phyloP scores from a whole-genome alignment of 2,329 filamentous ascomycete species.

The Ophioceras dolichostomum region DNA sequence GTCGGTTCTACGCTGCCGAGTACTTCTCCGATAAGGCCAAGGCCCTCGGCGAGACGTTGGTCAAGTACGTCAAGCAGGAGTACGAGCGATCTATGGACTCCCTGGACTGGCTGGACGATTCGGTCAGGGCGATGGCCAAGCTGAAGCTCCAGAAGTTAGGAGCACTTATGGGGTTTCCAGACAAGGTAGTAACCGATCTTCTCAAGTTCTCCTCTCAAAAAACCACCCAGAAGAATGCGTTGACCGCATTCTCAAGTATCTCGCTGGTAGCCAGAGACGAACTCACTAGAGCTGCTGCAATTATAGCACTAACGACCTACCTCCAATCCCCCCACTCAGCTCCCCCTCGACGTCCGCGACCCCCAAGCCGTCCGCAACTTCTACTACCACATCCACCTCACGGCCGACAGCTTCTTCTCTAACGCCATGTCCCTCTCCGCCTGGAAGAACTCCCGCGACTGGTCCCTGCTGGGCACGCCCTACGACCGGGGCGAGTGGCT shows the following conservation, averaged over 20 bases:
- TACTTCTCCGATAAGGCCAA: conserved; percentile 44
- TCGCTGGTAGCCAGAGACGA: too few relatives aligned
- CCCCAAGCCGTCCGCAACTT: conserved; percentile 37
- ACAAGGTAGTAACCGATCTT: neutral
- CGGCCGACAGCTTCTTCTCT: conserved; percentile 40
- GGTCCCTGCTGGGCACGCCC: conserved; percentile 45
- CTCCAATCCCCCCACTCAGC: conserved; percentile 28
- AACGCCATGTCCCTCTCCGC: conserved; percentile 36
- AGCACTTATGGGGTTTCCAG: conserved; percentile 45
- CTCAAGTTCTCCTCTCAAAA: neutral
- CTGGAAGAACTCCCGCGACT: conserved; percentile 33
- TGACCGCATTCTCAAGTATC: too few relatives aligned
- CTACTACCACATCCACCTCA: conserved; percentile 37
- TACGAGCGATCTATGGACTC: conserved; percentile 26
- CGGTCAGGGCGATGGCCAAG: conserved; percentile 43
- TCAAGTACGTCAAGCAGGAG: conserved; percentile 44
- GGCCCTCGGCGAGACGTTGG: conserved; percentile 41
- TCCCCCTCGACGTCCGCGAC: conserved; percentile 38
- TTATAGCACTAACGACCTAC: neutral
- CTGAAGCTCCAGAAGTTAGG: conserved; percentile 52
- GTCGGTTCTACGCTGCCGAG: conserved; percentile 44
- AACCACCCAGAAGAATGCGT: too few relatives aligned
- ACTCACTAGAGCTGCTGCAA: too few relatives aligned
- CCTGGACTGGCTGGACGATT: conserved; percentile 47
- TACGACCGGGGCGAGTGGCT: conserved; percentile 46